A percentile compares a stretch with the other conserved stretches of the same genome.
Conservation (phyloP, 331 rosid genomes). For the Pyracantha coccinea region DNA sequence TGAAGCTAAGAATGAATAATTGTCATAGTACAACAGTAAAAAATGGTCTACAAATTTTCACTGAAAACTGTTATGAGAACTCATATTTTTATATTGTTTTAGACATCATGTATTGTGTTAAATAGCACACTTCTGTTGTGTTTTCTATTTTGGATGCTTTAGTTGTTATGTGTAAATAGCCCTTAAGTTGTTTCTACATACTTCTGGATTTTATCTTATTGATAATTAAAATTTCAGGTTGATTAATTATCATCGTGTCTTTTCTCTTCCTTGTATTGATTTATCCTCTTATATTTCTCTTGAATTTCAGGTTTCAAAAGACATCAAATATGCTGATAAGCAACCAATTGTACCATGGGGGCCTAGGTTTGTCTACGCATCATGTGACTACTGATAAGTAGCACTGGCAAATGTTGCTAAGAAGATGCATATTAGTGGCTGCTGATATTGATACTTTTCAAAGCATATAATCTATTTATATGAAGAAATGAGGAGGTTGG, state of each 20-base stretch:
- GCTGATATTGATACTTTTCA: not conserved
- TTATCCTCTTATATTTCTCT: not conserved
- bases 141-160: not conserved
- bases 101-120: not conserved
- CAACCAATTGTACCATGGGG: constrained; percentile 98
- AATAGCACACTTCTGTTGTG: not conserved
- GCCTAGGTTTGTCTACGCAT: constrained; percentile 61
- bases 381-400: not conserved
- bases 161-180: not conserved
- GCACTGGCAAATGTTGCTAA: not conserved
- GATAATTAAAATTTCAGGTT: not conserved
- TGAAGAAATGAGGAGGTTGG: not conserved
- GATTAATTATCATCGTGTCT: not conserved
- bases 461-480: not conserved
- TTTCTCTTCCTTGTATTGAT: constrained; percentile 3
- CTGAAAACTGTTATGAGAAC: not conserved
- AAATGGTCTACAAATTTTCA: too few relatives aligned
- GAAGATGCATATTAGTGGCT: not conserved
- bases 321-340: constrained; percentile 92
- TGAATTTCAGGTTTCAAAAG: constrained; percentile 82
- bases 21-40: too few relatives aligned
- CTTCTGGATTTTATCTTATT: not conserved
- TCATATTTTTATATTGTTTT: not conserved
- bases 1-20: too few relatives aligned
- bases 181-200: not conserved